Evolutionary conservation across 345 rosid genomes (phyloP).

Genomic region (Crucihimalaya himalaica): DNA sequence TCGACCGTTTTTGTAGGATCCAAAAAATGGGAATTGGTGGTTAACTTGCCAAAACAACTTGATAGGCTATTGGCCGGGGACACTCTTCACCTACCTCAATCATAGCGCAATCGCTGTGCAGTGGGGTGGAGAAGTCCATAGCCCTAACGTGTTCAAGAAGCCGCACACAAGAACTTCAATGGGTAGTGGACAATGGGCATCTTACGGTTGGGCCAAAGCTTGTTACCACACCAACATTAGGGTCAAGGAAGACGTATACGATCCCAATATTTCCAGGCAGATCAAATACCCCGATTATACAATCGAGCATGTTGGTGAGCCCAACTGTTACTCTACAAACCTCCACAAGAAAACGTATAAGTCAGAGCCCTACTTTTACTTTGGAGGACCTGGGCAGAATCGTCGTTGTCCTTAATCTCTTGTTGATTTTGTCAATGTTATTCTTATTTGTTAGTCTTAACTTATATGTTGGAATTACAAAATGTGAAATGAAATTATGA

Average conservation of each 20-base stretch:
- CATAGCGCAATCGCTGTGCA: slow-evolving; percentile 50
- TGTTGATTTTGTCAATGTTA: neutral
- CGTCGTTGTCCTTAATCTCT: slow-evolving; percentile 32
- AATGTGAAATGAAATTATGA: too few species aligned
- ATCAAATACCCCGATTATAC: slow-evolving; percentile 47
- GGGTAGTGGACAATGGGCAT: slow-evolving; percentile 52
- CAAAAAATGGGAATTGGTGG: slow-evolving; percentile 53
- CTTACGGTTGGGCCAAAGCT: neutral
- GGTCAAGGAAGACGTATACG: slow-evolving; percentile 50
- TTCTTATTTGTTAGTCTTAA: too few species aligned
- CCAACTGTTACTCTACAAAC: slow-evolving; percentile 38
- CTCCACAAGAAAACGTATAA: slow-evolving; percentile 18
- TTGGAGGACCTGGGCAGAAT: slow-evolving; percentile 55
- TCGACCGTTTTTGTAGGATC: slow-evolving; percentile 41
- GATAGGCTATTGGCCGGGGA: slow-evolving; percentile 52
- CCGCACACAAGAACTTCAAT: slow-evolving; percentile 60
- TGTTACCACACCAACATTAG: slow-evolving; percentile 44
- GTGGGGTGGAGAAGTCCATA: slow-evolving; percentile 66
- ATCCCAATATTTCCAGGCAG: slow-evolving; percentile 34
- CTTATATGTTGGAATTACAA: too few species aligned
- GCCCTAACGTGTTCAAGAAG: slow-evolving; percentile 45
- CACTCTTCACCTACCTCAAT: slow-evolving; percentile 33
- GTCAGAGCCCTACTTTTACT: slow-evolving; percentile 45
- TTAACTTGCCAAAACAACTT: neutral
- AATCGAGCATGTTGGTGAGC: slow-evolving; percentile 32